phyloP scores from a whole-genome alignment of 306 rosid species.

The Cicer bijugum region DNA sequence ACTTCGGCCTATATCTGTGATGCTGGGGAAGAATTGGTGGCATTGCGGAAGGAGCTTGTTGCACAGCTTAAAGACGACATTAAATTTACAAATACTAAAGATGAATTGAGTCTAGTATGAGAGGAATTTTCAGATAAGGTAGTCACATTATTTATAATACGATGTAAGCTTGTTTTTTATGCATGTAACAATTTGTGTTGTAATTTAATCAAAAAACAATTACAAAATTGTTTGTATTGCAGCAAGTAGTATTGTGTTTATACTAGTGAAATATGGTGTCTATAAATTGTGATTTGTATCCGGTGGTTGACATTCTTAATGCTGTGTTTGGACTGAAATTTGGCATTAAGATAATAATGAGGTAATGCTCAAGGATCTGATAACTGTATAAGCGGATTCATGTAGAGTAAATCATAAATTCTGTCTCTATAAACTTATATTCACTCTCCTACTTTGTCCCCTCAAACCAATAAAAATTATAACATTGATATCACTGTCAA shows the following conservation, averaged over 20 bases:
- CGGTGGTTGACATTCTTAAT: neutral
- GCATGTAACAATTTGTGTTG: slow-evolving; percentile 35
- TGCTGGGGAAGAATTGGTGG: slow-evolving; percentile 80
- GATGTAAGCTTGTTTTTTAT: slow-evolving; percentile 3
- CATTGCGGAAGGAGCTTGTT: slow-evolving; percentile 68
- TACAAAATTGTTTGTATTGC: neutral
- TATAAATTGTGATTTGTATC: slow-evolving; percentile 11
- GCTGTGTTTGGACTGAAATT: neutral
- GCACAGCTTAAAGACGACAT: slow-evolving; percentile 47
- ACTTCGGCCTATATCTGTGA: slow-evolving; percentile 84
- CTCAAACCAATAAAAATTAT: neutral
- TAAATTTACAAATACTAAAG: slow-evolving; percentile 55
- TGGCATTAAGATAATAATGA: neutral
- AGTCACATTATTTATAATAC: neutral
- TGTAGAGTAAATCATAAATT: neutral
- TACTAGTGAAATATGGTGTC: slow-evolving; percentile 7
- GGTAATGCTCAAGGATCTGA: neutral
- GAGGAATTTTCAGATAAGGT: slow-evolving; percentile 15
- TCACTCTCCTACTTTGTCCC: neutral
- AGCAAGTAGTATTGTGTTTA: slow-evolving; percentile 14
- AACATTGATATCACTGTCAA: neutral
- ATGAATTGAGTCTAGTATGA: slow-evolving; percentile 80
- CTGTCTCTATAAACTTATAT: neutral
- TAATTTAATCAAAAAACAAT: slow-evolving; percentile 31
- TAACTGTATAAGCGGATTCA: neutral